phyloP scores from a whole-genome alignment of 2,329 filamentous ascomycete genomes.

The Sporothrix schenckii region DNA sequence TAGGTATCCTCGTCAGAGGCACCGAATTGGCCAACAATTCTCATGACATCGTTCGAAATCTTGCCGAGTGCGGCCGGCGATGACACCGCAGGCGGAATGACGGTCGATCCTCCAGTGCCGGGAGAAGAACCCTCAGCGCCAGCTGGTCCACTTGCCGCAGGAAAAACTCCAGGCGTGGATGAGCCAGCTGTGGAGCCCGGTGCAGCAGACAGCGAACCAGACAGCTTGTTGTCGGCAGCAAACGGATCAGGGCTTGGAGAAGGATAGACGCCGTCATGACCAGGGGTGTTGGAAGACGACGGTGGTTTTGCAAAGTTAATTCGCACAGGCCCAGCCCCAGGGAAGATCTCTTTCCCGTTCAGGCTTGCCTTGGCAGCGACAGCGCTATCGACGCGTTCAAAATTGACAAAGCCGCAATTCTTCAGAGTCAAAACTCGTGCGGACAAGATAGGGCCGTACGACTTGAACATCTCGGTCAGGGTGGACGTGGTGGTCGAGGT shows the following conservation, averaged over 20 bases:
- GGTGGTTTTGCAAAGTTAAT: conserved; percentile 98
- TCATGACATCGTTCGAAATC: conserved; percentile 78
- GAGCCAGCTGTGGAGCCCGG: conserved; percentile 42
- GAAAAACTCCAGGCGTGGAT: background rate
- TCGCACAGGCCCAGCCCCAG: conserved; percentile 87
- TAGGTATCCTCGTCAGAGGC: conserved; percentile 76
- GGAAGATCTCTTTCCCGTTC: conserved; percentile 98
- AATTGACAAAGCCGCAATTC: conserved; percentile 99
- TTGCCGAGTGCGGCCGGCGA: conserved; percentile 74
- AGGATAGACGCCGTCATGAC: conserved; percentile 82
- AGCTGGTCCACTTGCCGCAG: conserved; percentile 39
- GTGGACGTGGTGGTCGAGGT: conserved; percentile 96
- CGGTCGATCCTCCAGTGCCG: conserved; percentile 21
- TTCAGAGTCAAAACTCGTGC: conserved; percentile 95
- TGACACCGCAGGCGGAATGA: conserved; percentile 53
- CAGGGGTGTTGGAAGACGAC: conserved; percentile 84
- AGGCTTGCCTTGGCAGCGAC: conserved; percentile 83
- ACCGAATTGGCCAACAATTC: conserved; percentile 87
- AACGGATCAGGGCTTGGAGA: conserved; percentile 91
- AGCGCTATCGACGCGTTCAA: conserved; percentile 87
- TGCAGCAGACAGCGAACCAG: conserved; percentile 37
- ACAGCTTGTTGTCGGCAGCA: conserved; percentile 49
- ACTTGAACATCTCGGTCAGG: conserved; percentile 89
- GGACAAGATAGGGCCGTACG: conserved; percentile 88
- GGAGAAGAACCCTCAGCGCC: conserved; percentile 34